phyloP scores from a whole-genome alignment of 257 asterid genomes.

The Salvia miltiorrhiza region DNA sequence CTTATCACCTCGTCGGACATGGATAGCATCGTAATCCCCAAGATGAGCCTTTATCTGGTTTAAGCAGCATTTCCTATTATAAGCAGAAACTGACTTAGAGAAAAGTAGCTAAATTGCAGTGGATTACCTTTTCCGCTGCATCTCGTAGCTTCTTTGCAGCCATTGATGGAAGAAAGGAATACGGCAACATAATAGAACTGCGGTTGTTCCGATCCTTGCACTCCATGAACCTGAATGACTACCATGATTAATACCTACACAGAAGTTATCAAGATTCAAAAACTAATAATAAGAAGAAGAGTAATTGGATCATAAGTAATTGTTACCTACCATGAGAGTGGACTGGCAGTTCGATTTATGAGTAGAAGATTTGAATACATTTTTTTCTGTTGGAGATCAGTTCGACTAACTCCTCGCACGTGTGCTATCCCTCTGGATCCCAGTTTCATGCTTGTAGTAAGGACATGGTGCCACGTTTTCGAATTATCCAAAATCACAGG shows the following conservation, averaged over 20 bases:
- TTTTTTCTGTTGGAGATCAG: conserved; percentile 55
- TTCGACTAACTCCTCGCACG: conserved; percentile 70
- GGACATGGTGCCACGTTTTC: conserved; percentile 77
- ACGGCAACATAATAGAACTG: conserved; percentile 65
- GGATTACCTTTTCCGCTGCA: conserved; percentile 74
- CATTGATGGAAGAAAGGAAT: conserved; percentile 91
- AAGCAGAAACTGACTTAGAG: not conserved
- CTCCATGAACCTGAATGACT: conserved; percentile 93
- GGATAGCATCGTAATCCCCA: conserved; percentile 94
- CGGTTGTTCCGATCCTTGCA: conserved; percentile 90
- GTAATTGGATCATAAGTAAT: conserved; percentile 4
- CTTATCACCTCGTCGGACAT: conserved; percentile 94
- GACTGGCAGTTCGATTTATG: conserved; percentile 90
- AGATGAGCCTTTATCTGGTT: conserved; percentile 71
- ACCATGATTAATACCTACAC: conserved; percentile 69
- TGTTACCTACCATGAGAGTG: conserved; percentile 72
- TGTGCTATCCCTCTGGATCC: conserved; percentile 85
- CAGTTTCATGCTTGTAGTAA: conserved; percentile 84
- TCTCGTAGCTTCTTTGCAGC: conserved; percentile 70
- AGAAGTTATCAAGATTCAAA: conserved; percentile 51
- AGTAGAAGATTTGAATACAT: conserved; percentile 67
- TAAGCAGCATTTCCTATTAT: not conserved
- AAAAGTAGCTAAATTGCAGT: not conserved
- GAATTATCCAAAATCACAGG: conserved; percentile 92
- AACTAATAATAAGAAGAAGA: conserved; percentile 20